phyloP scores from a whole-genome alignment of 1,139 yeast genomes.

The Candida freyschussii region DNA sequence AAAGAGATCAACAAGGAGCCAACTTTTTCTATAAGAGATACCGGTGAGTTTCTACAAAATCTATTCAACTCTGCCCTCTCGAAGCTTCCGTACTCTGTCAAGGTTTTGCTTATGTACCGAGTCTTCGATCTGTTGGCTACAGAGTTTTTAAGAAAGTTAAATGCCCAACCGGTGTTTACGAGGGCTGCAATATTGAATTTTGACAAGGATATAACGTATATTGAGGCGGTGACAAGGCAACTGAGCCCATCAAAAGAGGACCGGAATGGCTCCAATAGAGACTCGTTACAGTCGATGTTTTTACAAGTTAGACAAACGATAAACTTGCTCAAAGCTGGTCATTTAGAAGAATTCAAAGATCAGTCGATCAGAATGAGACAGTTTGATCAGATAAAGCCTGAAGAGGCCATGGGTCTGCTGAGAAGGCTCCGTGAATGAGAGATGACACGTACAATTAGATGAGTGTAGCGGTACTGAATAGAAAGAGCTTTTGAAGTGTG shows the following conservation, averaged over 20 bases:
- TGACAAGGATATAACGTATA: constrained; percentile 54
- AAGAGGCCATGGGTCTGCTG: constrained; percentile 47
- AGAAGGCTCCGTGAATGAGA: constrained; percentile 30
- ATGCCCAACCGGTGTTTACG: constrained; percentile 40
- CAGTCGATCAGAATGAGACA: constrained; percentile 51
- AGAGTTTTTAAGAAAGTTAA: constrained; percentile 58
- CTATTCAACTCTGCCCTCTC: constrained; percentile 85
- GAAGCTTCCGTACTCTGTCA: constrained; percentile 72
- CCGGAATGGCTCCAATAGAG: constrained; percentile 10
- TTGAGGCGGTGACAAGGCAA: constrained; percentile 47
- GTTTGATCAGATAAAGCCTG: constrained; percentile 57
- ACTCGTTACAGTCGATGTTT: constrained; percentile 47
- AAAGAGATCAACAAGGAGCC: constrained; percentile 55
- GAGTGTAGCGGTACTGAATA: no score
- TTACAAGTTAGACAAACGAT: constrained; percentile 59
- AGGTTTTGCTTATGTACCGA: constrained; percentile 74
- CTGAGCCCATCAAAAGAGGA: constrained; percentile 30
- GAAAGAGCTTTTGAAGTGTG: no score
- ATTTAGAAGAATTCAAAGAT: constrained; percentile 49
- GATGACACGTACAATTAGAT: no score
- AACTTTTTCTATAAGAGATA: constrained; percentile 71
- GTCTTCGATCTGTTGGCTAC: constrained; percentile 83
- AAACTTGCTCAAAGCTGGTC: constrained; percentile 47
- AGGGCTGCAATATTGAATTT: constrained; percentile 51
- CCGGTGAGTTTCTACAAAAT: constrained; percentile 83